phyloP scores from a whole-genome alignment of 441 rosid species.

The Hura crepitans region DNA sequence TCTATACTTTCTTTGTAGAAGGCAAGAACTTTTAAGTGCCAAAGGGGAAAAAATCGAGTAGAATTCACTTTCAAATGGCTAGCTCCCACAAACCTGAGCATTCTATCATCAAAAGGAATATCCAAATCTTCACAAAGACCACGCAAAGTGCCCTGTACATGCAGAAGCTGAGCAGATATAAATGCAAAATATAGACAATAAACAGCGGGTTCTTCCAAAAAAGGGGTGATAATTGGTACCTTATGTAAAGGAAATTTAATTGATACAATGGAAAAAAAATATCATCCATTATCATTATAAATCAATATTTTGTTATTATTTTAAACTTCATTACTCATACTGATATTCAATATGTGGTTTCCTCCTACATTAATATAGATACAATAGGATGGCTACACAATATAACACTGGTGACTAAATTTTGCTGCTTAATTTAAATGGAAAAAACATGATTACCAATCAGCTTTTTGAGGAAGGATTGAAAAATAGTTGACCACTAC shows the following conservation, averaged over 20 bases:
- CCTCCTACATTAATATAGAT: background rate
- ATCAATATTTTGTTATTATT: background rate
- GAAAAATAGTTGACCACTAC: background rate
- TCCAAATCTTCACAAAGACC: conserved; percentile 74
- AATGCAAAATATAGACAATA: conserved; percentile 6
- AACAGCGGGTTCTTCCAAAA: background rate
- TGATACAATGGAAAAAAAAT: background rate
- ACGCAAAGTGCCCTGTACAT: conserved; percentile 55
- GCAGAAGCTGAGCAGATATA: conserved; percentile 11
- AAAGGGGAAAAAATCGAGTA: background rate
- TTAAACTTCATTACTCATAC: background rate
- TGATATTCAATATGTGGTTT: background rate
- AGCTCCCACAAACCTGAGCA: conserved; percentile 52
- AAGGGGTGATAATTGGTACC: background rate
- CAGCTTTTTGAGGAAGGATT: background rate
- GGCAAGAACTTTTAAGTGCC: background rate
- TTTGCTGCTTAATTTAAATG: background rate
- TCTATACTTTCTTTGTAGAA: background rate
- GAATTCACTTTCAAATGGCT: conserved; percentile 3
- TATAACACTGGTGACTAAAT: background rate
- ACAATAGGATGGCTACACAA: background rate
- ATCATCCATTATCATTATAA: background rate
- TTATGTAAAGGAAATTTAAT: background rate
- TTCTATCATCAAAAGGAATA: conserved; percentile 71
- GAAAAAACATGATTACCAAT: background rate